Evolutionary conservation across 495 filamentous ascomycete species (phyloP).

Genomic region (Delitschia confertaspora): DNA sequence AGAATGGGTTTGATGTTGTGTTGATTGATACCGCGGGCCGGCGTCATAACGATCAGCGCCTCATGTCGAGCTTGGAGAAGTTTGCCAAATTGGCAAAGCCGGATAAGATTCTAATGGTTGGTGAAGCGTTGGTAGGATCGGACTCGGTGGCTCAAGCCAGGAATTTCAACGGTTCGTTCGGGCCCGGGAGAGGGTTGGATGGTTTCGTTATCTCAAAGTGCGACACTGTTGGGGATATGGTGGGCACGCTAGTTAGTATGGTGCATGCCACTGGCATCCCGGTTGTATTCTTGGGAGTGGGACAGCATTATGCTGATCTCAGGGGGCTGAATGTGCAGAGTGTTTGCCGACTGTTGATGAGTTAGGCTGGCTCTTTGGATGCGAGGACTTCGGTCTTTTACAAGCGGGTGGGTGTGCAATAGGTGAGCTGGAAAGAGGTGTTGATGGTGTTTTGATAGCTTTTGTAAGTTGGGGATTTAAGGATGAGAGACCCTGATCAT

Average conservation of each 20-base stretch:
- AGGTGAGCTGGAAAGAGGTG: too few relatives aligned
- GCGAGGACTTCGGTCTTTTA: too few relatives aligned
- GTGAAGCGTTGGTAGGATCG: conserved; percentile 89
- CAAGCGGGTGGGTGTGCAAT: too few relatives aligned
- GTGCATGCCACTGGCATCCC: conserved; percentile 95
- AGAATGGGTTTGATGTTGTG: conserved; percentile 79
- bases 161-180: conserved; percentile 92
- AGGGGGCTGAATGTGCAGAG: conserved; percentile 87
- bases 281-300: conserved; percentile 86
- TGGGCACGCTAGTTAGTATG: conserved; percentile 92
- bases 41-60: conserved; percentile 85
- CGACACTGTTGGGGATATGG: conserved; percentile 98
- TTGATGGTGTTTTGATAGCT: too few relatives aligned
- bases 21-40: conserved; percentile 94
- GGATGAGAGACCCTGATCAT: too few relatives aligned
- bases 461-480: too few relatives aligned
- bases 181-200: conserved; percentile 66
- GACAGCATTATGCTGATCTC: conserved; percentile 94
- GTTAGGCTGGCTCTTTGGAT: conserved; percentile 22
- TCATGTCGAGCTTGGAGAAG: conserved; percentile 94
- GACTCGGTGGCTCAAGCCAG: conserved; percentile 91
- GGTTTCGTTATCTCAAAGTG: conserved; percentile 98
- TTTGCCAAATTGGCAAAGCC: conserved; percentile 92
- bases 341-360: conserved; percentile 76
- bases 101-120: conserved; percentile 98